Evolutionary conservation across 225 moss, liverwort and hornwort species (phyloP).

Genomic region (Thuidium tamariscinum): DNA sequence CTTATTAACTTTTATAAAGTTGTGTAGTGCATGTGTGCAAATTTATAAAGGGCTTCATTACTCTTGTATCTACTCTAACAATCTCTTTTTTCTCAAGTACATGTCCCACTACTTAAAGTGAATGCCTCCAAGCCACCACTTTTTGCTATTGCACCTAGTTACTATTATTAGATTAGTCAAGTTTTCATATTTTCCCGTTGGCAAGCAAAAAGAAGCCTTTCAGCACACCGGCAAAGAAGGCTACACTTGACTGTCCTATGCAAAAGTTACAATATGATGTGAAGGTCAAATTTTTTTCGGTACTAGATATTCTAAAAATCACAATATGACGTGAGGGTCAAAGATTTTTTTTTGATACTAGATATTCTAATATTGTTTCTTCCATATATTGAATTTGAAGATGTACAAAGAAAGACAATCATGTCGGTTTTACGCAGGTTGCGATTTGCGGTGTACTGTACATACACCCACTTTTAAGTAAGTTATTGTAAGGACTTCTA

Average conservation of each 20-base stretch:
- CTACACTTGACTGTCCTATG: accelerated
- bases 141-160: neutral
- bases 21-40: neutral
- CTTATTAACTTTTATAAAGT: neutral
- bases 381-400: neutral
- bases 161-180: accelerated
- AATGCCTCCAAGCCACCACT: neutral
- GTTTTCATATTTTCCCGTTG: neutral
- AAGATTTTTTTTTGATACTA: neutral
- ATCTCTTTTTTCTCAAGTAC: neutral
- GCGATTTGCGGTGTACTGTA: neutral
- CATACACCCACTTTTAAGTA: neutral
- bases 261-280: too few species aligned
- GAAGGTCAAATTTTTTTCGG: accelerated
- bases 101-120: neutral
- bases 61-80: neutral
- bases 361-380: neutral
- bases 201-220: neutral
- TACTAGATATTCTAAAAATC: neutral
- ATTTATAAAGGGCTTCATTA: neutral
- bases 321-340: too few species aligned
- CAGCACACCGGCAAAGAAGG: accelerated
- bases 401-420: neutral
- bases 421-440: neutral
- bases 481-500: neutral